Conservation (phyloP, 441 rosid species). For the Populus hybrid region DNA sequence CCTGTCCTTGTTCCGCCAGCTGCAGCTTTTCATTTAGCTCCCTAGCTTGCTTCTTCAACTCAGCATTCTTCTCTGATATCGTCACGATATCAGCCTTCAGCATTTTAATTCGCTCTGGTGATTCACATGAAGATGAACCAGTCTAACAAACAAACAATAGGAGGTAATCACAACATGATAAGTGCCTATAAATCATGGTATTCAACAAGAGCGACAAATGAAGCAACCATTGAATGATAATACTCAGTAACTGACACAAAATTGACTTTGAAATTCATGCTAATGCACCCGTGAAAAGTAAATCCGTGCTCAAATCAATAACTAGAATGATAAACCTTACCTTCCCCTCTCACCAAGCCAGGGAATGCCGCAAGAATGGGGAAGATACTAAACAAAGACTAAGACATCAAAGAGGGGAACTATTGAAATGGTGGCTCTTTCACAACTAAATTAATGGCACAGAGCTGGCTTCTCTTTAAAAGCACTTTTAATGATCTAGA, state of each 20-base stretch:
- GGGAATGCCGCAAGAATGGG: too few species aligned
- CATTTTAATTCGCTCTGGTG: slow-evolving; percentile 52
- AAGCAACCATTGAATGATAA: background rate
- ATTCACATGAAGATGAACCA: slow-evolving; percentile 63
- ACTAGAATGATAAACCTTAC: too few species aligned
- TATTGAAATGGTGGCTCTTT: too few species aligned
- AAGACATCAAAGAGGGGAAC: too few species aligned
- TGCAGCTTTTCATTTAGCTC: slow-evolving; percentile 62
- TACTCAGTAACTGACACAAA: background rate
- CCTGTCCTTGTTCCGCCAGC: slow-evolving; percentile 75
- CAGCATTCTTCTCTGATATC: slow-evolving; percentile 62
- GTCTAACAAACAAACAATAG: slow-evolving; percentile 32
- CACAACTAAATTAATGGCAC: background rate
- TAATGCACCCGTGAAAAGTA: background rate
- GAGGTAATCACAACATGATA: background rate
- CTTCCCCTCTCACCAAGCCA: too few species aligned
- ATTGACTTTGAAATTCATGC: background rate
- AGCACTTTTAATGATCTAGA: background rate
- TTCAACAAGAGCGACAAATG: too few species aligned
- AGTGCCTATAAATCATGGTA: background rate
- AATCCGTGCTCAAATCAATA: background rate
- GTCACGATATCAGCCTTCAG: slow-evolving; percentile 63
- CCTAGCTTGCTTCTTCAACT: slow-evolving; percentile 57
- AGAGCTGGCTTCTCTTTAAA: background rate
- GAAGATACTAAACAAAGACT: too few species aligned